Evolutionary conservation across 306 rosid species (phyloP).

Genomic region (Dalbergia oliveri): DNA sequence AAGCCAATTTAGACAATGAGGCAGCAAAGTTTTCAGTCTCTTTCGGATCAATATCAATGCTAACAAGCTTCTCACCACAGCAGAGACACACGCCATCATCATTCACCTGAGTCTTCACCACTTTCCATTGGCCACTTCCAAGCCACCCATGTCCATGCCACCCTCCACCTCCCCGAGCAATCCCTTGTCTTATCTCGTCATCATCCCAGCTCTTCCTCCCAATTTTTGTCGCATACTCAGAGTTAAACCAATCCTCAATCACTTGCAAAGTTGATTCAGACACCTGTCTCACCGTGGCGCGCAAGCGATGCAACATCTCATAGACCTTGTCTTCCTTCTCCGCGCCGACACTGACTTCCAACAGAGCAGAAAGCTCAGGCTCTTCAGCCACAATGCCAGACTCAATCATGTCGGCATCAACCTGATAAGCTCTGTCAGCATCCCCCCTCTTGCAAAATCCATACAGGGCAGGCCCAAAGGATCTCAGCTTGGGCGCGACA

Average conservation of each 20-base stretch:
- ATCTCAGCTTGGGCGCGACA: slow-evolving; percentile 76
- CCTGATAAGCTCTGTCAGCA: slow-evolving; percentile 76
- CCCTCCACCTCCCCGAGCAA: slow-evolving; percentile 84
- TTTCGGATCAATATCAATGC: slow-evolving; percentile 88
- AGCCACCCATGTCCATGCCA: slow-evolving; percentile 99
- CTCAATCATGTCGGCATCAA: slow-evolving; percentile 76
- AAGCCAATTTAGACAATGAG: slow-evolving; percentile 76
- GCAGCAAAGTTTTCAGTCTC: slow-evolving; percentile 81
- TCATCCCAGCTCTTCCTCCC: slow-evolving; percentile 76
- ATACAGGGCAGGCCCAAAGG: slow-evolving; percentile 82
- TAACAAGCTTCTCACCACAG: slow-evolving; percentile 74
- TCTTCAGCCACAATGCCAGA: slow-evolving; percentile 71
- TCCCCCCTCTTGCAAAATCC: slow-evolving; percentile 83
- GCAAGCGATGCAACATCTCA: slow-evolving; percentile 76
- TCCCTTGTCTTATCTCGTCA: slow-evolving; percentile 62
- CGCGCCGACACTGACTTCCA: slow-evolving; percentile 60
- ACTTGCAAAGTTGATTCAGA: slow-evolving; percentile 67
- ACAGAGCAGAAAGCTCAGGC: slow-evolving; percentile 77
- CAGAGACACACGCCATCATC: slow-evolving; percentile 68
- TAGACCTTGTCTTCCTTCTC: slow-evolving; percentile 72
- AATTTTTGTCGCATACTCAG: slow-evolving; percentile 58
- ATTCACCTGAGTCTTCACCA: slow-evolving; percentile 69
- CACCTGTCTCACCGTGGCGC: slow-evolving; percentile 79
- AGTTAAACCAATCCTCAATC: slow-evolving; percentile 78
- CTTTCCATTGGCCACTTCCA: slow-evolving; percentile 86